A percentile compares a stretch with the other conserved stretches of the same genome.
phyloP scores from a whole-genome alignment of 2,329 filamentous ascomycete species.

The Ceratocystis huliohia region DNA sequence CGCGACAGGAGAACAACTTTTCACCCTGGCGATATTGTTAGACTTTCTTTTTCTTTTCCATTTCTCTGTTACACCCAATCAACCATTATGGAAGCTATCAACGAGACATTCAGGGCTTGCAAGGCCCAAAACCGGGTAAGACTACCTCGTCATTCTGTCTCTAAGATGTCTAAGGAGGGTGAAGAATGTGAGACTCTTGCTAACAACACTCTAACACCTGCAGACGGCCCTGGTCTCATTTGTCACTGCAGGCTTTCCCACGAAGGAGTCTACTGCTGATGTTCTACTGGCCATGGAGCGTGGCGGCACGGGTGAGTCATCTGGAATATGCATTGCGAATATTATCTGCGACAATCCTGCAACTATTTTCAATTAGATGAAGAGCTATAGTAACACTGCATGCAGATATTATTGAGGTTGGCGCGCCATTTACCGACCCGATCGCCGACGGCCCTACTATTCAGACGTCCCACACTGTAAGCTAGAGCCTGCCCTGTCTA shows the following conservation, averaged over 20 bases:
- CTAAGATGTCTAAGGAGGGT: background rate
- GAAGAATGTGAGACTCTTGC: background rate
- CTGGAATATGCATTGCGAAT: slow-evolving; percentile 42
- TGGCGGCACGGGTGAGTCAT: slow-evolving; percentile 51
- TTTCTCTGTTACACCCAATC: slow-evolving; percentile 15
- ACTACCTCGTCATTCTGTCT: slow-evolving; percentile 17
- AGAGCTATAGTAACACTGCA: background rate
- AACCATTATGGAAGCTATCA: slow-evolving; percentile 42
- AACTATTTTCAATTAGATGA: background rate
- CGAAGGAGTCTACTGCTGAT: slow-evolving; percentile 65
- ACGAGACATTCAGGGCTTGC: slow-evolving; percentile 47
- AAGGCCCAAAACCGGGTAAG: slow-evolving; percentile 47
- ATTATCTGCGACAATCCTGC: background rate
- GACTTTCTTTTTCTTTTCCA: background rate
- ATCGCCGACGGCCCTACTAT: slow-evolving; percentile 97
- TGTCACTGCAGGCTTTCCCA: slow-evolving; percentile 88
- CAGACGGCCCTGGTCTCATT: slow-evolving; percentile 85
- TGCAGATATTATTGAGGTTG: slow-evolving; percentile 79
- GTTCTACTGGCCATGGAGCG: slow-evolving; percentile 82
- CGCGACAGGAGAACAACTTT: background rate
- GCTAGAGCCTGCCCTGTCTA: slow-evolving; percentile 22
- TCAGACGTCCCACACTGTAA: slow-evolving; percentile 75
- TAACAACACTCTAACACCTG: slow-evolving; percentile 16
- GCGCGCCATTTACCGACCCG: slow-evolving; percentile 92
- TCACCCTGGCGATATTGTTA: background rate